Evolutionary conservation across 2,329 filamentous ascomycete species (phyloP).

Genomic region (Sodiomyces alkalinus): DNA sequence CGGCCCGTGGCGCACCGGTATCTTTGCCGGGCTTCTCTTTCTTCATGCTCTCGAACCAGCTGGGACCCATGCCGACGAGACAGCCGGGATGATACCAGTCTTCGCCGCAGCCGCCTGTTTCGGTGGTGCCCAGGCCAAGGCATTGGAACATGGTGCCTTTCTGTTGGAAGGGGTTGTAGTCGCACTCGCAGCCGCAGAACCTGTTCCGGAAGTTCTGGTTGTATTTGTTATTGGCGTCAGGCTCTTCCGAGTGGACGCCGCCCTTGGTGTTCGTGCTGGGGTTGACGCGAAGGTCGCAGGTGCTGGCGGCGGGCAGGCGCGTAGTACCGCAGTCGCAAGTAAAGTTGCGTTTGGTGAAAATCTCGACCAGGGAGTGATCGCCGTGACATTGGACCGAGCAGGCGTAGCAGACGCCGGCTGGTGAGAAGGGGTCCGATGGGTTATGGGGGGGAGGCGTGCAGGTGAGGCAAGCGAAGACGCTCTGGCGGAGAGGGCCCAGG

Average conservation of each 20-base stretch:
- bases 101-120: conserved; percentile 82
- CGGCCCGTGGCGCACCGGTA: conserved; percentile 11
- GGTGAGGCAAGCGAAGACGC: conserved; percentile 81
- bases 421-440: conserved; percentile 44
- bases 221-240: conserved; percentile 66
- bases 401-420: conserved; percentile 86
- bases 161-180: conserved; percentile 79
- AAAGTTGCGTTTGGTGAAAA: conserved; percentile 92
- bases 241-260: conserved; percentile 58
- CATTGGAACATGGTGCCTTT: conserved; percentile 99
- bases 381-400: conserved; percentile 96
- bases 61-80: conserved; percentile 62
- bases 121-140: conserved; percentile 62
- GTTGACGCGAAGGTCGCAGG: conserved; percentile 65
- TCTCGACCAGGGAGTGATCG: conserved; percentile 85
- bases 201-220: conserved; percentile 90
- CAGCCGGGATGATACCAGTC: conserved; percentile 98
- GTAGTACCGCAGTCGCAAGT: conserved; percentile 92
- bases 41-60: conserved; percentile 47
- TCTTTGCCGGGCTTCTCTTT: conserved; percentile 20
- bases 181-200: conserved; percentile 79
- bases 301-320: conserved; percentile 52
- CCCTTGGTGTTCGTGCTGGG: conserved; percentile 60
- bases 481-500: conserved; percentile 78
- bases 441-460: conserved; percentile 69